A percentile compares a stretch with the other conserved stretches of the same genome.
Evolutionary conservation across 2,329 filamentous ascomycete species (phyloP).

Genomic region (Tothia fuscella): DNA sequence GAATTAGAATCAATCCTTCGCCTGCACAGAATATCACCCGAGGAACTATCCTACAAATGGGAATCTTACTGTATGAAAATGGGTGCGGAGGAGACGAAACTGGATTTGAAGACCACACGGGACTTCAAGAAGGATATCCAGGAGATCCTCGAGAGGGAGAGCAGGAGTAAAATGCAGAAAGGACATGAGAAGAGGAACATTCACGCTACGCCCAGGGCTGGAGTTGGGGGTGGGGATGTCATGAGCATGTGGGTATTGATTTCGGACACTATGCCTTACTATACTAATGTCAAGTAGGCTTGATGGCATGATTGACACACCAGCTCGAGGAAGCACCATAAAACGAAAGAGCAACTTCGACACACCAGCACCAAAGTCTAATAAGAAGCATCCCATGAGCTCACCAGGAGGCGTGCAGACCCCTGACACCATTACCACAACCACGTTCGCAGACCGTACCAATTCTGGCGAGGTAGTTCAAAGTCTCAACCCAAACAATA

Average conservation of each 20-base stretch:
- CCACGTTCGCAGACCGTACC: constrained; percentile 61
- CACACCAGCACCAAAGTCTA: constrained; percentile 36
- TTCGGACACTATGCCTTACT: background rate
- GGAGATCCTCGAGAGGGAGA: constrained; percentile 68
- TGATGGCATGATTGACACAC: constrained; percentile 34
- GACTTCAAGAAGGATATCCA: constrained; percentile 80
- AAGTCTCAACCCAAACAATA: constrained; percentile 60
- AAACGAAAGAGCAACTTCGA: constrained; percentile 44
- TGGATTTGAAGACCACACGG: constrained; percentile 58
- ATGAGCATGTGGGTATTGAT: constrained; percentile 62
- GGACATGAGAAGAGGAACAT: constrained; percentile 51
- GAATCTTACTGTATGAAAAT: constrained; percentile 96
- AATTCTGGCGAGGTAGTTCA: constrained; percentile 77
- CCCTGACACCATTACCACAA: constrained; percentile 33
- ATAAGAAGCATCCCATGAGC: constrained; percentile 33
- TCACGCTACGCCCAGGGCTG: constrained; percentile 46
- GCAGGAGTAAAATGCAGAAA: constrained; percentile 52
- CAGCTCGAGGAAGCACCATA: constrained; percentile 34
- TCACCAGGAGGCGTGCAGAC: constrained; percentile 37
- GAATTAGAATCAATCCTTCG: constrained; percentile 81
- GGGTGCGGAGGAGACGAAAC: constrained; percentile 63
- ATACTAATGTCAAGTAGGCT: constrained; percentile 23
- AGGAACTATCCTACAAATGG: constrained; percentile 98
- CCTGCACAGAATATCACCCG: constrained; percentile 64
- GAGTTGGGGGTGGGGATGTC: constrained; percentile 51